A percentile compares a stretch with the other conserved stretches of the same genome.
Conservation (phyloP, 2,329 filamentous ascomycete genomes). For the Polychaeton citri region DNA sequence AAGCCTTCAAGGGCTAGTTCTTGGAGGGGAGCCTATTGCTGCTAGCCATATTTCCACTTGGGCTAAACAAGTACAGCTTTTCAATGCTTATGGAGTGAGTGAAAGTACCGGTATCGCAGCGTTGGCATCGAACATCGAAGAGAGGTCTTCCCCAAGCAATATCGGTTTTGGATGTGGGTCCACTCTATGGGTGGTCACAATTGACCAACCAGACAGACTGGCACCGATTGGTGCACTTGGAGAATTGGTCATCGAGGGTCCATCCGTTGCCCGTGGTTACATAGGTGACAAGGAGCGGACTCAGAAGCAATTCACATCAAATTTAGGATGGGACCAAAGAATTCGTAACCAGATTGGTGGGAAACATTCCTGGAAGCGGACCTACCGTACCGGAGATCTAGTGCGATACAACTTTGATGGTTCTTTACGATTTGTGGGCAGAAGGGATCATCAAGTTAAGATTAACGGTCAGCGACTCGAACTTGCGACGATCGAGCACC, state of each 20-base stretch:
- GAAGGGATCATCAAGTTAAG: constrained; percentile 11
- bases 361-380: constrained; percentile 1
- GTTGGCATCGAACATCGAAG: not conserved
- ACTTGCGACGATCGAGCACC: constrained; percentile 9
- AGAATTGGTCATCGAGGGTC: constrained; percentile 2
- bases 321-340: too few relatives aligned
- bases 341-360: not conserved
- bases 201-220: not conserved
- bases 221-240: constrained; percentile 1
- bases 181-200: not conserved
- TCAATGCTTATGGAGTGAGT: not conserved
- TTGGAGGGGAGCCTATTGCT: not conserved
- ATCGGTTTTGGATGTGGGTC: not conserved
- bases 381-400: constrained; percentile 13
- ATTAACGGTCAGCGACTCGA: constrained; percentile 11
- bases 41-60: not conserved
- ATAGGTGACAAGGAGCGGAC: not conserved
- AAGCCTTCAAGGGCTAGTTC: not conserved
- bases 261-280: constrained; percentile 1
- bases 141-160: not conserved
- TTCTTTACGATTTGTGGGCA: constrained; percentile 7
- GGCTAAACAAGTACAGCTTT: not conserved
- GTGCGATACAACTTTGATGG: constrained; percentile 11
- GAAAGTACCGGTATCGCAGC: not conserved
- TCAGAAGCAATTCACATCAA: not conserved